phyloP scores from a whole-genome alignment of 768 basidiomycete species.

The Gymnopilus dilepis region DNA sequence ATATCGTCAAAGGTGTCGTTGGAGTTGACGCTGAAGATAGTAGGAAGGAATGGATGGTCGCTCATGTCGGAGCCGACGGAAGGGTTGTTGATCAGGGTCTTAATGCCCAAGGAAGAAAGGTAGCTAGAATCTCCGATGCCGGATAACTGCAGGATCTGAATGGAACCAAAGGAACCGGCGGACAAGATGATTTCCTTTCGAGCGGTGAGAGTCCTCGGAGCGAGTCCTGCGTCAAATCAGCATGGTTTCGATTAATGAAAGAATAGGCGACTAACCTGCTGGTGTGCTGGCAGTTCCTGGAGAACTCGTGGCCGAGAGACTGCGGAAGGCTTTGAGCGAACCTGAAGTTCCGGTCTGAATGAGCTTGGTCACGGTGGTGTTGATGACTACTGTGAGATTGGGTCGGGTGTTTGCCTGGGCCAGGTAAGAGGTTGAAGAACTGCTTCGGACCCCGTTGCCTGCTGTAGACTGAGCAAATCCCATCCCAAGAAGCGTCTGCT shows the following conservation, averaged over 20 bases:
- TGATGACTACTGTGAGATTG: slow-evolving; percentile 43
- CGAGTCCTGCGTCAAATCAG: neutral
- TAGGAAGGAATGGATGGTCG: slow-evolving; percentile 40
- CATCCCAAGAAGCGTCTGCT: slow-evolving; percentile 34
- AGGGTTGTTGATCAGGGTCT: slow-evolving; percentile 40
- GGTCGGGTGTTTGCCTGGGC: slow-evolving; percentile 31
- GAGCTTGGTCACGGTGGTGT: slow-evolving; percentile 36
- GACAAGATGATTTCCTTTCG: slow-evolving; percentile 41
- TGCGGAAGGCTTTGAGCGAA: slow-evolving; percentile 23
- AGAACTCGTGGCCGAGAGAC: slow-evolving; percentile 21
- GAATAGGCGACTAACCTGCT: slow-evolving; percentile 7
- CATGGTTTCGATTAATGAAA: neutral
- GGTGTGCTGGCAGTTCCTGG: slow-evolving; percentile 9
- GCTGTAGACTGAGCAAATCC: slow-evolving; percentile 42
- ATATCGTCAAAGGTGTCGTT: slow-evolving; percentile 32
- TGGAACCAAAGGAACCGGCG: slow-evolving; percentile 41
- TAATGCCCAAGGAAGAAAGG: slow-evolving; percentile 43
- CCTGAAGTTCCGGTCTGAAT: slow-evolving; percentile 25
- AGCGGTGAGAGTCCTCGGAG: slow-evolving; percentile 24
- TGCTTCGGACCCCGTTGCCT: slow-evolving; percentile 38
- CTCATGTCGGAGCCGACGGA: slow-evolving; percentile 55
- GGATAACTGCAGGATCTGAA: slow-evolving; percentile 44
- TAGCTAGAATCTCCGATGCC: slow-evolving; percentile 45
- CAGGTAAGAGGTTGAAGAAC: slow-evolving; percentile 42
- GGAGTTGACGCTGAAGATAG: slow-evolving; percentile 33